Evolutionary conservation across 345 rosid species (phyloP).

Genomic region (Brassica napus): DNA sequence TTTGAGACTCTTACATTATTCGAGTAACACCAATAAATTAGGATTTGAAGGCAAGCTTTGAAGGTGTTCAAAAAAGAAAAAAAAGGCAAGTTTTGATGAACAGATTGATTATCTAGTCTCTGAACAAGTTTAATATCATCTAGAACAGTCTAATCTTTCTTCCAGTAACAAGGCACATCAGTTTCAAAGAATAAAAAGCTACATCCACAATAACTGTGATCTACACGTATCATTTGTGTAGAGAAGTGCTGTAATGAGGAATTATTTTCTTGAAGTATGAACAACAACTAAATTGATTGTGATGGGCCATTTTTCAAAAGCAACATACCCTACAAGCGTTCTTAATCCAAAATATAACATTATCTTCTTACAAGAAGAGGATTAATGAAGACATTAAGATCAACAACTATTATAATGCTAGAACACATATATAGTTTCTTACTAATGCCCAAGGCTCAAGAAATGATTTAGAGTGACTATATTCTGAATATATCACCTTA

Average conservation of each 20-base stretch:
- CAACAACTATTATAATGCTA: neutral
- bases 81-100: neutral
- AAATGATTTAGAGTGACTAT: neutral
- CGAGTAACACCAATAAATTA: neutral
- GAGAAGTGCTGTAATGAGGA: neutral
- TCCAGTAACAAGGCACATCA: neutral
- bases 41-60: neutral
- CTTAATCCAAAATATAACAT: neutral
- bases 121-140: neutral
- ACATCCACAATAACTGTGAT: neutral
- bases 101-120: neutral
- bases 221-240: neutral
- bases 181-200: neutral
- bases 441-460: neutral
- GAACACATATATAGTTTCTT: neutral
- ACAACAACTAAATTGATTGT: neutral
- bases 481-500: neutral
- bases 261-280: neutral
- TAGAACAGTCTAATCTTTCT: neutral
- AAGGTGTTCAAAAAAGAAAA: no score
- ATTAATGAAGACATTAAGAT: neutral
- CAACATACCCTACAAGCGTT: neutral
- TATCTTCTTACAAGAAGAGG: neutral
- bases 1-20: neutral
- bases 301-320: neutral